Evolutionary conservation across 208 protist genomes (phyloP).

Genomic region (Herpetomonas tarakana): DNA sequence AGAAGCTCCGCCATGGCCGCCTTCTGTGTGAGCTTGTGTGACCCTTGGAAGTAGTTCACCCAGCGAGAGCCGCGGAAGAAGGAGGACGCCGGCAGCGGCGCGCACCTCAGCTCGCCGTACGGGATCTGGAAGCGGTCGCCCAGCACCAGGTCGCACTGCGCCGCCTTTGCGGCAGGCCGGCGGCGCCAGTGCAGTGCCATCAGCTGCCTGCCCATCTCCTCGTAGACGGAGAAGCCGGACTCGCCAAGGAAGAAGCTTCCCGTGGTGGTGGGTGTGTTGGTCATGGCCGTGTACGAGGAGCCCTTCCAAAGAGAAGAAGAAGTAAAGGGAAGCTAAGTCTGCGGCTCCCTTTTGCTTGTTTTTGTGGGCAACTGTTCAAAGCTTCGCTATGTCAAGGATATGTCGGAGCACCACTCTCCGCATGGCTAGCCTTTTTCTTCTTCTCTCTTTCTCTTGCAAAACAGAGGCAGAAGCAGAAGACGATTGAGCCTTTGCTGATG

Average conservation of each 20-base stretch:
- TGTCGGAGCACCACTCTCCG: too few species aligned
- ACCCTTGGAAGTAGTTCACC: conserved; percentile 89
- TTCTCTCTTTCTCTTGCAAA: too few species aligned
- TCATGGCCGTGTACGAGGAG: neutral
- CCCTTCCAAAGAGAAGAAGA: too few species aligned
- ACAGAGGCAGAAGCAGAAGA: too few species aligned
- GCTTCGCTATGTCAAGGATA: too few species aligned
- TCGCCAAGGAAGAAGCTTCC: conserved; percentile 44
- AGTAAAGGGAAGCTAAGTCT: too few species aligned
- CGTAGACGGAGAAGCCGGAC: conserved; percentile 80
- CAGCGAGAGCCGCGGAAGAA: conserved; percentile 62
- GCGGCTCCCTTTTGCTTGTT: too few species aligned
- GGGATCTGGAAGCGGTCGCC: conserved; percentile 82
- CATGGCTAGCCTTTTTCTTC: too few species aligned
- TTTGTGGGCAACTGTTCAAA: too few species aligned
- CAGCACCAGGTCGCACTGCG: conserved; percentile 62
- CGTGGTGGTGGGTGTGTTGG: neutral
- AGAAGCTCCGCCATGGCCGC: conserved; percentile 67
- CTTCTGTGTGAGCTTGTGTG: conserved; percentile 83
- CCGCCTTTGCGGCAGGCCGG: conserved; percentile 15
- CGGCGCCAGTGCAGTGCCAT: conserved; percentile 44
- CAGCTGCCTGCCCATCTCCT: conserved; percentile 76
- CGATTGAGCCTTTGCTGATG: too few species aligned
- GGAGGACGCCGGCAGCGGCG: conserved; percentile 43
- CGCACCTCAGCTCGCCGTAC: conserved; percentile 65